Evolutionary conservation across 2,329 filamentous ascomycete species (phyloP), one percentile per base, ranked within the genome.

Genomic region (Thielaviopsis punctulata): DNA sequence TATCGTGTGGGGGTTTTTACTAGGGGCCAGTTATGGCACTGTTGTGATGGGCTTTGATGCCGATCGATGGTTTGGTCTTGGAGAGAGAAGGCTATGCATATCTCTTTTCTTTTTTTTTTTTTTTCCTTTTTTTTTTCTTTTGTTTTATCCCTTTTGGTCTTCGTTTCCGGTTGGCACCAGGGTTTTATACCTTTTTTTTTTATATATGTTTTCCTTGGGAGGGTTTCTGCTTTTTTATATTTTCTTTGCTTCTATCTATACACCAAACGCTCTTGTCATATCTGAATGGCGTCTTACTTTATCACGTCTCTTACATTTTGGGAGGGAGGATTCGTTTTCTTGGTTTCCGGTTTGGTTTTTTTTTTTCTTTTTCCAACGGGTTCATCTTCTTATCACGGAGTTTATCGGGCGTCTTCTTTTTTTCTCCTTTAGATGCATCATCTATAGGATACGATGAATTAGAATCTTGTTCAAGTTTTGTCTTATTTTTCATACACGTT

Each of bases 361-460:
- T 45, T 12, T 21, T 44, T 44, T 44, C 12, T 12, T 45, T 23
- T 15, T 21, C n/a, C n/a, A n/a, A n/a, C n/a, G n/a, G n/a, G n/a
- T n/a, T n/a, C n/a, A n/a, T 22, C 41, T 36, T 4, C 4, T 22
- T 15, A 1, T 1, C 6, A 19, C 41, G 18, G 9, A 8, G 6
- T 13, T 54, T 49, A 58, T 52, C 57, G 48, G 21, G 33, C 22
- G n/a, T n/a, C 30, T 43, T 45, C 41, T 49, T 30, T 45, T 33
- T 45, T 27, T 22, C 12, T 18, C 7, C 21, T 30, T 39, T 44
- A 4, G 33, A n/a, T n/a, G n/a, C n/a, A n/a, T n/a, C n/a, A n/a
- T n/a, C n/a, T n/a, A n/a, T n/a, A n/a, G n/a, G n/a, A n/a, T n/a
- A n/a, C n/a, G n/a, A n/a, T n/a, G n/a, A n/a, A n/a, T n/a, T n/a